These are phyloP conservation scores for Lipomyces kockii DNA, from an alignment of 805 yeast species.

Conservation along the genomic window DNA sequence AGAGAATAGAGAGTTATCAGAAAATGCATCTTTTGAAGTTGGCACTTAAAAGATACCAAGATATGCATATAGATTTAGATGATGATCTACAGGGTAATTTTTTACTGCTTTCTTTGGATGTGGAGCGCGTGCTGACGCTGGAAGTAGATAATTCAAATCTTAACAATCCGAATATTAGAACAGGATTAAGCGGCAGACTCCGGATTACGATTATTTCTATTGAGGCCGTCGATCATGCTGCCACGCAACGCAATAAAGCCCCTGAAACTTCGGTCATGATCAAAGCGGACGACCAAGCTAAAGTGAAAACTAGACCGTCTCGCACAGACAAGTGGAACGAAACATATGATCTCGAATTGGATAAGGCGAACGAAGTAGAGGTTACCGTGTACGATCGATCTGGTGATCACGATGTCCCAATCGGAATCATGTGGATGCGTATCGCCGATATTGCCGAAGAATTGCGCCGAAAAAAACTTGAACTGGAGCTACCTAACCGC, in stretches of 20 bases:
- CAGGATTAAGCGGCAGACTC: conserved; percentile 81
- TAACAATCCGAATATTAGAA: conserved; percentile 72
- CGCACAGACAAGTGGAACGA: conserved; percentile 84
- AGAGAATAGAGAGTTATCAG: conserved; percentile 75
- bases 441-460: conserved; percentile 93
- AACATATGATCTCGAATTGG: conserved; percentile 77
- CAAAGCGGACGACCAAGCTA: conserved; percentile 86
- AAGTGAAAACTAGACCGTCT: conserved; percentile 73
- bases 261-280: conserved; percentile 79
- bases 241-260: conserved; percentile 69
- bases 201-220: conserved; percentile 74
- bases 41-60: conserved; percentile 84
- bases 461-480: conserved; percentile 85
- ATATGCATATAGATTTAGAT: conserved; percentile 76
- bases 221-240: conserved; percentile 90
- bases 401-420: conserved; percentile 70
- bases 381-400: conserved; percentile 80
- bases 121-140: background rate
- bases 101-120: background rate
- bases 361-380: conserved; percentile 90
- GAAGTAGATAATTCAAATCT: conserved; percentile 54
- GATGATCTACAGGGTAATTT: conserved; percentile 46
- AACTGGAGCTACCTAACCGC: conserved; percentile 65
- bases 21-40: conserved; percentile 82
- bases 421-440: conserved; percentile 89